These are phyloP conservation scores for Paulownia fortunei DNA, from an alignment of 257 asterid genomes.

Conservation along the genomic window DNA sequence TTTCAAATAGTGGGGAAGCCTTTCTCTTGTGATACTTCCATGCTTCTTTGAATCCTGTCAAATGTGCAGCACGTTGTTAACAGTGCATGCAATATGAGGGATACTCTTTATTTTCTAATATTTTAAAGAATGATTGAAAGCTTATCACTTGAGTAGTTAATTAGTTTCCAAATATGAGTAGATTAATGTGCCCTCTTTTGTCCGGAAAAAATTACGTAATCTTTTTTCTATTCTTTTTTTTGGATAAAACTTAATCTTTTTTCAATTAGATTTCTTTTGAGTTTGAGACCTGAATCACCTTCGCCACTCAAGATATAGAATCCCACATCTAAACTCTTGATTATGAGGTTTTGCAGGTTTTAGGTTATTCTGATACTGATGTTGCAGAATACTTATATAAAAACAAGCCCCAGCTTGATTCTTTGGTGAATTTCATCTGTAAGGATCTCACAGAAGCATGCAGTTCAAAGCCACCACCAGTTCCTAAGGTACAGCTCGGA, in stretches of 20 bases:
- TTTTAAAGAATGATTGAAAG: not conserved
- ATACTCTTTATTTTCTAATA: not conserved
- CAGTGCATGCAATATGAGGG: not conserved
- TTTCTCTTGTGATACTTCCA: not conserved
- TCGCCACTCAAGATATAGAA: not conserved
- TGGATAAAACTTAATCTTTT: too few relatives aligned
- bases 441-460: constrained; percentile 92
- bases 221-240: too few relatives aligned
- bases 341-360: constrained; percentile 59
- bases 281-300: constrained; percentile 9
- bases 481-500: constrained; percentile 76
- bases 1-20: not conserved
- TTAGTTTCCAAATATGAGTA: not conserved
- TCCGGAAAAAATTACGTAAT: not conserved
- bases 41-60: not conserved
- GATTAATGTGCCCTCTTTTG: not conserved
- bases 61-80: not conserved
- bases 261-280: not conserved
- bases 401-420: constrained; percentile 63
- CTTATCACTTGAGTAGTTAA: not conserved
- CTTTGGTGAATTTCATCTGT: constrained; percentile 71
- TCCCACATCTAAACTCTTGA: not conserved
- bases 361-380: constrained; percentile 96
- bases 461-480: constrained; percentile 79
- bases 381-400: constrained; percentile 84